Conservation (phyloP, 192 early-diverging fungal genomes). For the Kickxella alabastrina region DNA sequence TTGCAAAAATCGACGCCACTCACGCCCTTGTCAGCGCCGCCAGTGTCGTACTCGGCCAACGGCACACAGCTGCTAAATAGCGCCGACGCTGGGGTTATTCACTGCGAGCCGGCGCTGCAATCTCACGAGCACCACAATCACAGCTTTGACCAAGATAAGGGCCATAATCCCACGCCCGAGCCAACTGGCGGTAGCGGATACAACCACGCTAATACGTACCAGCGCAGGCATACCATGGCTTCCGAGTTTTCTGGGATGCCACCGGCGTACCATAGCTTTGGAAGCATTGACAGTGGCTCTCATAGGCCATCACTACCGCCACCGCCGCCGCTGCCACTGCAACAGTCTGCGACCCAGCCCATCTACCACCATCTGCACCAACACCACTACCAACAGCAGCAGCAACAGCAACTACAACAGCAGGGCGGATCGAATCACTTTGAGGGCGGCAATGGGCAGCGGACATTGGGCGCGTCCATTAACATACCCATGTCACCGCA, state of each 20-base stretch:
- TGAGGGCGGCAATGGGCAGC: neutral
- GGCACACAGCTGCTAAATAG: conserved; percentile 47
- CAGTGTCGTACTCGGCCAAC: conserved; percentile 46
- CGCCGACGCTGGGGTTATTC: conserved; percentile 11
- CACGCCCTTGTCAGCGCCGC: conserved; percentile 32
- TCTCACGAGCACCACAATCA: neutral
- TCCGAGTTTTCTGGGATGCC: neutral
- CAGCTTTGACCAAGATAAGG: conserved; percentile 2
- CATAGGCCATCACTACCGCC: conserved; percentile 7
- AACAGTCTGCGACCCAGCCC: conserved; percentile 35
- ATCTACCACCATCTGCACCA: neutral
- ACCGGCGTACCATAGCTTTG: neutral
- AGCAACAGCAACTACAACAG: conserved; percentile 1
- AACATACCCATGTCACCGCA: conserved; percentile 50
- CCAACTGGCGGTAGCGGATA: neutral
- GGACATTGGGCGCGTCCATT: conserved; percentile 22
- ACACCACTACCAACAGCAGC: too few relatives aligned
- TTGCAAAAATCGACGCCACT: neutral
- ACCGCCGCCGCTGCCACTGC: conserved; percentile 5
- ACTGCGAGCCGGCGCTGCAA: conserved; percentile 2
- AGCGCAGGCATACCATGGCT: conserved; percentile 5
- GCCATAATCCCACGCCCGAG: neutral
- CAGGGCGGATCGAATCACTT: neutral
- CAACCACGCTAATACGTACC: neutral
- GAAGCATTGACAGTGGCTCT: neutral